Evolutionary conservation across 1,284 basidiomycete species (phyloP).

Genomic region (Pseudozyma tsukubaensis): DNA sequence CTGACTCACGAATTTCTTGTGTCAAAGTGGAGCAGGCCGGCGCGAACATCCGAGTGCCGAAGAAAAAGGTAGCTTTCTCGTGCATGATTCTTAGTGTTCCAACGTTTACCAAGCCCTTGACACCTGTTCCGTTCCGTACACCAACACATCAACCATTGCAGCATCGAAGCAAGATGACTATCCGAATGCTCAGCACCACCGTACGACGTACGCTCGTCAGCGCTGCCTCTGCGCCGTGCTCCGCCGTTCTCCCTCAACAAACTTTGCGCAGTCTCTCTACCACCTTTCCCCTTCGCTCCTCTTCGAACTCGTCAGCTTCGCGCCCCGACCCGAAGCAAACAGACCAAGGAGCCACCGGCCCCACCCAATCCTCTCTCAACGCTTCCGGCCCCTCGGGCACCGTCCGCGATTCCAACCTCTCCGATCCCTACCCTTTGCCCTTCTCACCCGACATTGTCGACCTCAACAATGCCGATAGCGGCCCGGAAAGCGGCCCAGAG

Average conservation of each 20-base stretch:
- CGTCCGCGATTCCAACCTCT: conserved; percentile 25
- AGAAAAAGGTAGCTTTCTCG: no score
- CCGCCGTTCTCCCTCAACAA: neutral
- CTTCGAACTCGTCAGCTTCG: neutral
- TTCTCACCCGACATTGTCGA: conserved; percentile 54
- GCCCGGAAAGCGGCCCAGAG: conserved; percentile 34
- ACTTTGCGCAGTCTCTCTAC: conserved; percentile 1
- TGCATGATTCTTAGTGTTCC: neutral
- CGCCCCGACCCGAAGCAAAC: conserved; percentile 11
- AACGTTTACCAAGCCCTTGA: neutral
- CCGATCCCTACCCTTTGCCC: conserved; percentile 66
- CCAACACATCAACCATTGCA: neutral
- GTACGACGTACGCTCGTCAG: conserved; percentile 6
- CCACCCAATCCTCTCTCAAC: conserved; percentile 10
- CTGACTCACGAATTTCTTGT: no score
- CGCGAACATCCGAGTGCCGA: no score
- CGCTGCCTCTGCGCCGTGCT: neutral
- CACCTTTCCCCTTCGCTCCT: neutral
- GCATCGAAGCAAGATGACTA: neutral
- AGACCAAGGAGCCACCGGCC: conserved; percentile 30
- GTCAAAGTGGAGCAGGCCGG: no score
- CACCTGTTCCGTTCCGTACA: neutral
- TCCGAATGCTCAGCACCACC: neutral
- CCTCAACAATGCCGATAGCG: conserved; percentile 33
- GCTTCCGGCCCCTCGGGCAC: conserved; percentile 22